Base-by-base conservation (phyloP, 1,139 yeast genomes). In the Zygosaccharomyces sapae region DNA sequence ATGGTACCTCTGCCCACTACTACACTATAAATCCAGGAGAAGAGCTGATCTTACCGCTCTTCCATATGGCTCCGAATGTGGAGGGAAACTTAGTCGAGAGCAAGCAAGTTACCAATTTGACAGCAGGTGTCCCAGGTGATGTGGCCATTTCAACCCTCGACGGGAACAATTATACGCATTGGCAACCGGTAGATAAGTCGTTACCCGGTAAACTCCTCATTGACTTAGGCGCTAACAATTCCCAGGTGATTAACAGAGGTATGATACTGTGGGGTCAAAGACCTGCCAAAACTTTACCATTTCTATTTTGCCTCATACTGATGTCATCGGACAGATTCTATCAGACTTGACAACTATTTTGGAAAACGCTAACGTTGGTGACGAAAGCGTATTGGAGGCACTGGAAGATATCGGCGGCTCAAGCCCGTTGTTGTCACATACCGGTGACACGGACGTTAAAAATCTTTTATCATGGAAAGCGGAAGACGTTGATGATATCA, bases 111-210 rank as follows among this genome's bases (percentile, higher is more conserved):
- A 76, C 85, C 1, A 69, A 70, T 18, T 69, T 80, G 47, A 70
- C 74, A 6, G 74, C 75, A 27, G 83, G 92, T 44, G 77, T 76
- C 9, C 76, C 74, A 47, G 95, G 94, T 4, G 89, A 83, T 57
- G 75, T 79, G 27, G 69, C 84, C 1, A 65, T 73, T 29, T 76
- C 84, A 52, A 76, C 83, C 18, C 74, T 82, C 47, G 95, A 86
- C 63, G 95, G 95, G 8, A 88, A 85, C 60, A 84, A 83, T 56
- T 78, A 81, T 49, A 86, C 95, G 0, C 78, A 75, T 52, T 86
- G 95, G 95, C 89, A 85, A 49, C 69, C 81, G 20, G 68, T 70
- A 9, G 55, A 63, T 34, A 70, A 71, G 52, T 33, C 39, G 10
- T 55, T 56, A 2, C 61, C 65, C 1, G 70, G 72, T 2, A 64